A percentile compares a stretch with the other conserved stretches of the same genome.
These are phyloP conservation scores for Nepenthes alata DNA, from an alignment of 179 eudicot genomes.

Conservation along the genomic window DNA sequence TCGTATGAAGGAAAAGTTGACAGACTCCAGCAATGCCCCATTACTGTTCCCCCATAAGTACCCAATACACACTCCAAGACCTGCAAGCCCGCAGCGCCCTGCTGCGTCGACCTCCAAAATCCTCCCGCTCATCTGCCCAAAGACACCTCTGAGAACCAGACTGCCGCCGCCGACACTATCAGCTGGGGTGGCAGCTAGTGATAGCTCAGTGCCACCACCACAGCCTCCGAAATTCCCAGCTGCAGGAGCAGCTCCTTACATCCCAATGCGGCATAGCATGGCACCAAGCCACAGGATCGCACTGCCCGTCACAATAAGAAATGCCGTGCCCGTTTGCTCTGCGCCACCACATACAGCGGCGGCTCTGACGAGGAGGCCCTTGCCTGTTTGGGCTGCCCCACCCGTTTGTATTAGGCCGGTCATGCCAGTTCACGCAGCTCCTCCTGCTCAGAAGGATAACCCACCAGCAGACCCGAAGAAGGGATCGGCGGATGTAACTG, in stretches of 20 bases:
- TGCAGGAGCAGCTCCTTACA: slow-evolving; percentile 44
- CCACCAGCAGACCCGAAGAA: slow-evolving; percentile 7
- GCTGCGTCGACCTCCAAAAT: slow-evolving; percentile 41
- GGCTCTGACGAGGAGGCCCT: slow-evolving; percentile 14
- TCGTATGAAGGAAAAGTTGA: slow-evolving; percentile 29
- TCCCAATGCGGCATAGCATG: slow-evolving; percentile 35
- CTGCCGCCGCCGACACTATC: slow-evolving; percentile 15
- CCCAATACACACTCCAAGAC: slow-evolving; percentile 37
- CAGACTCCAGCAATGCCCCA: slow-evolving; percentile 14
- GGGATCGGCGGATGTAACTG: slow-evolving; percentile 4
- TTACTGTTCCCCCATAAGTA: slow-evolving; percentile 33
- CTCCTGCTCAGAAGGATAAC: slow-evolving; percentile 9
- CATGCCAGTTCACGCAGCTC: slow-evolving; percentile 30
- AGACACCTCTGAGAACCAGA: slow-evolving; percentile 22
- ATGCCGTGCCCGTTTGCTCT: slow-evolving; percentile 46
- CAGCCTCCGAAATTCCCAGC: slow-evolving; percentile 30
- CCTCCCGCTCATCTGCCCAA: slow-evolving; percentile 47
- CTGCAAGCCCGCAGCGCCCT: slow-evolving; percentile 30
- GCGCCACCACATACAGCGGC: slow-evolving; percentile 32
- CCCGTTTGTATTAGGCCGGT: slow-evolving; percentile 29
- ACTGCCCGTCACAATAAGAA: slow-evolving; percentile 50
- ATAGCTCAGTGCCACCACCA: background rate
- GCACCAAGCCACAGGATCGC: slow-evolving; percentile 33
- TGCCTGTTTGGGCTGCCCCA: slow-evolving; percentile 19
- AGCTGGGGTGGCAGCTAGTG: slow-evolving; percentile 1